These are phyloP conservation scores for Aspergillus pseudoviridinutans DNA, from an alignment of 2,329 filamentous ascomycete species.

Conservation along the genomic window DNA sequence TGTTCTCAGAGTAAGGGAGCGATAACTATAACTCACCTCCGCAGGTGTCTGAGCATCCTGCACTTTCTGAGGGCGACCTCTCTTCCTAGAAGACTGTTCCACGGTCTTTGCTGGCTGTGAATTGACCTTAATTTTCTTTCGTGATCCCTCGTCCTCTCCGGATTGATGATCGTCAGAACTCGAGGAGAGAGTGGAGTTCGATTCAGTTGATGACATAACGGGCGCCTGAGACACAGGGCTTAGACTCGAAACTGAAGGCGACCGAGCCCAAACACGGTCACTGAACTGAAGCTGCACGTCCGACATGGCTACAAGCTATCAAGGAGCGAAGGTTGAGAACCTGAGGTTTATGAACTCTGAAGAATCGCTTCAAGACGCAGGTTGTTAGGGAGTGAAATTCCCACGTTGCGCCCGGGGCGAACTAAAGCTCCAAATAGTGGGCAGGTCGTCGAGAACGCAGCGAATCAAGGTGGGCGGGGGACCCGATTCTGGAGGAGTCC, in stretches of 20 bases:
- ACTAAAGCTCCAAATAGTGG: no score
- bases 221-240: not conserved
- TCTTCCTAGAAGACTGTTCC: not conserved
- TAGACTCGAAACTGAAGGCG: not conserved
- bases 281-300: not conserved
- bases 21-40: constrained; percentile 10
- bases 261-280: not conserved
- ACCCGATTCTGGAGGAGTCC: not conserved
- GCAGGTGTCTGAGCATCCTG: not conserved
- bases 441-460: no score
- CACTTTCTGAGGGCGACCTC: not conserved
- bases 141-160: not conserved
- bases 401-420: not conserved
- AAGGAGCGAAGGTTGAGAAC: not conserved
- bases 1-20: not conserved
- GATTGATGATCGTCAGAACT: not conserved
- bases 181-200: not conserved
- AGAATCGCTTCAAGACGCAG: no score
- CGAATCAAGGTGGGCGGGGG: no score
- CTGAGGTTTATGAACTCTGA: not conserved
- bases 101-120: not conserved
- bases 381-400: no score
- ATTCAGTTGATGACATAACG: not conserved
- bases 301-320: not conserved
- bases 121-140: not conserved